These are phyloP conservation scores for Fraxinus dipetala DNA, from an alignment of 305 asterid genomes.

Conservation along the genomic window DNA sequence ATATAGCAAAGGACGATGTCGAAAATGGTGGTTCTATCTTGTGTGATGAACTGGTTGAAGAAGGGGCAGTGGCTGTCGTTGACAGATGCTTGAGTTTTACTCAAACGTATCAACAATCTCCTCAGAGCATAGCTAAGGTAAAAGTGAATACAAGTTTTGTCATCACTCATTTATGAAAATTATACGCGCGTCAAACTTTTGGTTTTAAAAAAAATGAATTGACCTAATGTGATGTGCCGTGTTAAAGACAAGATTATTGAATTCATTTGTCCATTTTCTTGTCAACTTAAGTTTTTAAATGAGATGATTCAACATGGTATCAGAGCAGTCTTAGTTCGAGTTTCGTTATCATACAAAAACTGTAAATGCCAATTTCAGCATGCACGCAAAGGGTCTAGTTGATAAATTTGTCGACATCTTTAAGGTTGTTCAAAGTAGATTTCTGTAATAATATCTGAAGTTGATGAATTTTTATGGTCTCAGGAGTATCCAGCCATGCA, in stretches of 20 bases:
- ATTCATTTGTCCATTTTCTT: neutral
- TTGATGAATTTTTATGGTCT: neutral
- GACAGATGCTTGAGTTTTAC: conserved; percentile 36
- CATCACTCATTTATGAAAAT: neutral
- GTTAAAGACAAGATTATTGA: neutral
- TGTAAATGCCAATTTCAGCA: neutral
- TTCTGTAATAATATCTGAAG: neutral
- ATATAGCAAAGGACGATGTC: neutral
- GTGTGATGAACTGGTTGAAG: neutral
- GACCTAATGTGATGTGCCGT: neutral
- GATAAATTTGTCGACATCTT: neutral
- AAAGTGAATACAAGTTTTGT: neutral
- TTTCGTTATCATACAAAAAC: neutral
- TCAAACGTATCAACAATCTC: conserved; percentile 24
- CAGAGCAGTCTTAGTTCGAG: neutral
- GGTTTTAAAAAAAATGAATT: neutral
- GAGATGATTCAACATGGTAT: neutral
- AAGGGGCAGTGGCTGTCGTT: neutral
- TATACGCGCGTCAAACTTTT: neutral
- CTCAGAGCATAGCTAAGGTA: conserved; percentile 33
- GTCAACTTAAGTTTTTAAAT: too few relatives aligned
- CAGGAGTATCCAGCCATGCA: conserved; percentile 46
- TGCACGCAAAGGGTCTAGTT: neutral
- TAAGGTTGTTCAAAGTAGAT: neutral
- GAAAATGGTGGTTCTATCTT: neutral